Percentiles rank a stretch among this genome's conserved stretches.
Evolutionary conservation across 345 rosid genomes (phyloP).

Genomic region (Clausena lansium): DNA sequence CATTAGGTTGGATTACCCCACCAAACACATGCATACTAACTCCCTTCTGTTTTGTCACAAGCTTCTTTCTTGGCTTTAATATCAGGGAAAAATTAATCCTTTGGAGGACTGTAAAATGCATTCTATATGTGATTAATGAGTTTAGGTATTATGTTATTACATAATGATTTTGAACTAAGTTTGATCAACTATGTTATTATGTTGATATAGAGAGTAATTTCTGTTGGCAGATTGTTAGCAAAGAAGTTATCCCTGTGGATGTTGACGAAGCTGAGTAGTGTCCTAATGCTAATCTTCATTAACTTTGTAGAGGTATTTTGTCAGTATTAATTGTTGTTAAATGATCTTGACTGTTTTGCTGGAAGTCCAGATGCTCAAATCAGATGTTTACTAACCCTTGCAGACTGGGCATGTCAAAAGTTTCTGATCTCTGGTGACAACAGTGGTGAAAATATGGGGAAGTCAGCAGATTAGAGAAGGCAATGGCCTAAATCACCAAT

Average conservation of each 20-base stretch:
- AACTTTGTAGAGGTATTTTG: slow-evolving; percentile 9
- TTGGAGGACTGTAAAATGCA: not conserved
- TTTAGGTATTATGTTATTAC: not conserved
- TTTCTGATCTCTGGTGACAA: not conserved
- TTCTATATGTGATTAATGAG: not conserved
- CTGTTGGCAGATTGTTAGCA: slow-evolving; percentile 58
- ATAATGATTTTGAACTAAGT: not conserved
- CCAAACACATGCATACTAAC: not conserved
- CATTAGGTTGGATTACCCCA: not conserved
- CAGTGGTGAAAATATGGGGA: not conserved
- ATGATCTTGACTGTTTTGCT: not conserved
- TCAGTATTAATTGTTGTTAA: not conserved
- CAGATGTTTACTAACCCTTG: not conserved
- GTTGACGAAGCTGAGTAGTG: slow-evolving; percentile 37
- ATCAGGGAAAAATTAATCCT: not conserved
- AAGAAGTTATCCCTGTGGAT: slow-evolving; percentile 39
- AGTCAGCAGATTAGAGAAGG: not conserved
- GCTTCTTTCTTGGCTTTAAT: not conserved
- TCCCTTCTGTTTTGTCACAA: not conserved
- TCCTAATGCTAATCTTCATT: not conserved
- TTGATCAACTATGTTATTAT: not conserved
- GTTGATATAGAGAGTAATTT: not conserved
- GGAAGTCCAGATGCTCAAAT: not conserved
- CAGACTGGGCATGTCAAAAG: not conserved
- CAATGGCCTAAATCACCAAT: not conserved